phyloP scores from a whole-genome alignment of 192 early-diverging fungal species.

The Coemansia sp. region DNA sequence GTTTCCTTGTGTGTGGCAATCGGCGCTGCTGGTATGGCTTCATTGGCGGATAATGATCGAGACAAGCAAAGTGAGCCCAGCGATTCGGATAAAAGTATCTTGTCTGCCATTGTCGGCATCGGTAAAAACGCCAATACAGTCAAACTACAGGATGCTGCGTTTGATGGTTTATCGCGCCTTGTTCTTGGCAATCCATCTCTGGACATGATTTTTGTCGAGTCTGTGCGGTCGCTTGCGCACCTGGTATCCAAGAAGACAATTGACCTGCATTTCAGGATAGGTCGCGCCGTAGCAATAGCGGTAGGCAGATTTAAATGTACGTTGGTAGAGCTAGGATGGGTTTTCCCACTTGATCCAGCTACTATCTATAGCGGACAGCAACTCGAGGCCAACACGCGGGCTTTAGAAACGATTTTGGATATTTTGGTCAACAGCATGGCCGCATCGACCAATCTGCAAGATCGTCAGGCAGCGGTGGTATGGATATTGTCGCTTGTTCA shows the following conservation, averaged over 20 bases:
- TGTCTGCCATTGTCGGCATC: slow-evolving; percentile 39
- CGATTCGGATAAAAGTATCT: slow-evolving; percentile 1
- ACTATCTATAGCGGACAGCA: slow-evolving; percentile 21
- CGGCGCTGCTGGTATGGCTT: slow-evolving; percentile 65
- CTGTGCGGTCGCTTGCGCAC: slow-evolving; percentile 61
- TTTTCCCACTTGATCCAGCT: slow-evolving; percentile 27
- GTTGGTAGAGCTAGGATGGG: slow-evolving; percentile 28
- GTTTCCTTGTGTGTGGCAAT: slow-evolving; percentile 67
- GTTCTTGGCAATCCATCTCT: slow-evolving; percentile 46
- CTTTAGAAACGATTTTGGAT: slow-evolving; percentile 20
- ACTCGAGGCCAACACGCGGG: slow-evolving; percentile 17
- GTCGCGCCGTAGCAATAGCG: slow-evolving; percentile 69
- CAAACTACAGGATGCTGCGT: slow-evolving; percentile 76
- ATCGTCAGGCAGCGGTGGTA: slow-evolving; percentile 40
- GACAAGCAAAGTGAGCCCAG: not conserved
- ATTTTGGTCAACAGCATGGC: slow-evolving; percentile 21
- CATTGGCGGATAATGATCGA: not conserved
- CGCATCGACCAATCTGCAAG: slow-evolving; percentile 29
- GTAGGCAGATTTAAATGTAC: slow-evolving; percentile 42
- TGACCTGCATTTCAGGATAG: slow-evolving; percentile 83
- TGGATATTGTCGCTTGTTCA: slow-evolving; percentile 42
- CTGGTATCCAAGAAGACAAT: slow-evolving; percentile 70
- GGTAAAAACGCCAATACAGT: slow-evolving; percentile 68
- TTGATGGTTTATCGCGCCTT: slow-evolving; percentile 71
- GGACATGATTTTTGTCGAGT: slow-evolving; percentile 34